phyloP scores from a whole-genome alignment of 495 filamentous ascomycete species.

The Penicillium coprophilum region DNA sequence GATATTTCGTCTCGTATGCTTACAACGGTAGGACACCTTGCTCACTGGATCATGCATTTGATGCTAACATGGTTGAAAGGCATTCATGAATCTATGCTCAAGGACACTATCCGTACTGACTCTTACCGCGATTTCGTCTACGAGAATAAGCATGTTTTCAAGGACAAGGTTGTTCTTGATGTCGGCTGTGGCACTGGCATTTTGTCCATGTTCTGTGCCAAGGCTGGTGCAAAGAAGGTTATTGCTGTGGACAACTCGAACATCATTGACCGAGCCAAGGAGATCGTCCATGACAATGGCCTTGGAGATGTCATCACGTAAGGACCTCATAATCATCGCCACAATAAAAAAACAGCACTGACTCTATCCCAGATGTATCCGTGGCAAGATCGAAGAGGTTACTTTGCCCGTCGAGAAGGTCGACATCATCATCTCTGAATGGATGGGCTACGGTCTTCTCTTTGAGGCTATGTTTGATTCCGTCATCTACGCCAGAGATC shows the following conservation, averaged over 20 bases:
- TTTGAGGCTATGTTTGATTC: constrained; percentile 97
- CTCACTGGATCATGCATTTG: background rate
- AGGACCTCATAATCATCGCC: constrained; percentile 20
- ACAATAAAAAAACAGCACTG: constrained; percentile 1
- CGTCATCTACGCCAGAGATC: constrained; percentile 84
- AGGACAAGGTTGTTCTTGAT: constrained; percentile 86
- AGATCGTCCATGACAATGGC: constrained; percentile 80
- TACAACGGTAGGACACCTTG: constrained; percentile 58
- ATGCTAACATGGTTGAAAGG: constrained; percentile 45
- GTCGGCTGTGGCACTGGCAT: constrained; percentile 93
- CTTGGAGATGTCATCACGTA: constrained; percentile 76
- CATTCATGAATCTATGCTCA: constrained; percentile 92
- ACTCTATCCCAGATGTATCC: constrained; percentile 52
- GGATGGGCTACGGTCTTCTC: constrained; percentile 95
- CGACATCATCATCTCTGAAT: constrained; percentile 94
- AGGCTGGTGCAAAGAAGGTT: constrained; percentile 85
- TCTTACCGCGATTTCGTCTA: constrained; percentile 71
- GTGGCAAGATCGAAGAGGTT: constrained; percentile 92
- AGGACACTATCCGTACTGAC: constrained; percentile 66
- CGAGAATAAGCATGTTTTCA: constrained; percentile 85
- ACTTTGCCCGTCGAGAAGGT: constrained; percentile 75
- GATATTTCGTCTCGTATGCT: constrained; percentile 82
- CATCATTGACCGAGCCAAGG: constrained; percentile 83
- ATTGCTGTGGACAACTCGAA: constrained; percentile 92
- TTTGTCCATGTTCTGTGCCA: constrained; percentile 90